A percentile compares a stretch with the other conserved stretches of the same genome.
Conservation (phyloP, 2,329 filamentous ascomycete species). For the Exophiala aquamarina region DNA sequence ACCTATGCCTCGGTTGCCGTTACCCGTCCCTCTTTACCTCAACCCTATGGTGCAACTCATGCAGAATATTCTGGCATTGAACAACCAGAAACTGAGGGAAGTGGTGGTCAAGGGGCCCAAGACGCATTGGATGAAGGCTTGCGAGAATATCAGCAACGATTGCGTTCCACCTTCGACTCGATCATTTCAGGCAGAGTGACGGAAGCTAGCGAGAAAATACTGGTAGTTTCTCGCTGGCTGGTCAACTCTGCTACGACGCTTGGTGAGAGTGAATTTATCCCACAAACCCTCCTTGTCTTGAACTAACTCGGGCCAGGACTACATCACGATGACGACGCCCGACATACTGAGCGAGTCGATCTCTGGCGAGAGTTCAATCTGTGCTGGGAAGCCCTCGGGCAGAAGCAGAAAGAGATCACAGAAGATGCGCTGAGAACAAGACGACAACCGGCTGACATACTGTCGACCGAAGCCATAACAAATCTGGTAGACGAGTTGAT, state of each 20-base stretch:
- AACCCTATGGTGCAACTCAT: slow-evolving; percentile 55
- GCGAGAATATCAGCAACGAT: slow-evolving; percentile 59
- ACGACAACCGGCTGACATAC: slow-evolving; percentile 58
- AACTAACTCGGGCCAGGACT: slow-evolving; percentile 45
- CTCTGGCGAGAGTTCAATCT: slow-evolving; percentile 95
- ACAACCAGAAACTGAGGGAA: slow-evolving; percentile 33
- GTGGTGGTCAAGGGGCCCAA: slow-evolving; percentile 39
- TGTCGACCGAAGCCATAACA: slow-evolving; percentile 69
- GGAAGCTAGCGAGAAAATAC: slow-evolving; percentile 59
- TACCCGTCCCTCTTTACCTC: slow-evolving; percentile 49
- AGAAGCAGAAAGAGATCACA: slow-evolving; percentile 77
- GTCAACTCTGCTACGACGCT: slow-evolving; percentile 64
- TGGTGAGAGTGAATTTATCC: slow-evolving; percentile 47
- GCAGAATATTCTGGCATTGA: slow-evolving; percentile 44
- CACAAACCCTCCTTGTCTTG: slow-evolving; percentile 32
- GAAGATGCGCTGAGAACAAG: slow-evolving; percentile 60
- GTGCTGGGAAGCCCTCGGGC: slow-evolving; percentile 81
- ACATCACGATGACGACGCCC: slow-evolving; percentile 74
- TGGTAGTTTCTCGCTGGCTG: slow-evolving; percentile 66
- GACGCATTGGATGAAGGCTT: slow-evolving; percentile 64
- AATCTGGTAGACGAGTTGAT: slow-evolving; percentile 81
- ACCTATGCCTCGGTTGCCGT: slow-evolving; percentile 62
- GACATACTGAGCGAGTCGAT: slow-evolving; percentile 74
- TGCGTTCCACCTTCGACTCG: slow-evolving; percentile 68
- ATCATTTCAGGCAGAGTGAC: slow-evolving; percentile 62